phyloP scores from a whole-genome alignment of 768 basidiomycete species.

The Cubamyces sp. region DNA sequence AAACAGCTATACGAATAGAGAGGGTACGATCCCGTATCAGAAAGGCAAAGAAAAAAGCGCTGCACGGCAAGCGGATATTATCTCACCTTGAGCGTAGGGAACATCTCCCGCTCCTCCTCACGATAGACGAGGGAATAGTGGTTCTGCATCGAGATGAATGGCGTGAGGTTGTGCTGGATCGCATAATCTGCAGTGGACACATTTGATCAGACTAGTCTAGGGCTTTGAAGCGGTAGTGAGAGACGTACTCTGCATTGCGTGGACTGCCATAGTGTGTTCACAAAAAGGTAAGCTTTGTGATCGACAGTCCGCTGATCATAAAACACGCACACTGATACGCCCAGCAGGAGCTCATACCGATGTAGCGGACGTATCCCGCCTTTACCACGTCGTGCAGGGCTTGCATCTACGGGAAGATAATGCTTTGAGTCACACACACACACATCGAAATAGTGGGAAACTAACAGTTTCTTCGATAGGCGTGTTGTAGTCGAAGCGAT shows the following conservation, averaged over 20 bases:
- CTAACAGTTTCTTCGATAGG: conserved; percentile 42
- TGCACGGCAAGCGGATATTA: not conserved
- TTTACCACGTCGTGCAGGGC: conserved; percentile 46
- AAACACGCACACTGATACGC: conserved; percentile 35
- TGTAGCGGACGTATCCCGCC: conserved; percentile 45
- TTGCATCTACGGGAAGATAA: conserved; percentile 22
- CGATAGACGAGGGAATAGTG: conserved; percentile 48
- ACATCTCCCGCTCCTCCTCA: conserved; percentile 50
- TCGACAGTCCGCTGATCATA: too few species aligned
- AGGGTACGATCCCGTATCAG: not conserved
- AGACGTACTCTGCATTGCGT: conserved; percentile 36
- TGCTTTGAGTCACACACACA: not conserved
- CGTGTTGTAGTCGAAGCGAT: conserved; percentile 43
- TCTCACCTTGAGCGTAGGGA: conserved; percentile 40
- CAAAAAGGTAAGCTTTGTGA: not conserved
- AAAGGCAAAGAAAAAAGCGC: not conserved
- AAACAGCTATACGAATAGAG: conserved; percentile 32
- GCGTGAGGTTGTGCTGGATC: conserved; percentile 37
- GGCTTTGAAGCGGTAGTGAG: not conserved
- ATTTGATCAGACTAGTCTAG: not conserved
- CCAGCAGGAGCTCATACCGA: conserved; percentile 40
- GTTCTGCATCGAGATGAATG: conserved; percentile 54
- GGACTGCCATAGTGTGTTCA: conserved; percentile 24
- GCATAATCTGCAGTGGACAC: conserved; percentile 39
- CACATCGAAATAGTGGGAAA: not conserved